phyloP scores from a whole-genome alignment of 164 flowering plant genomes.

The Platanus orientalis region DNA sequence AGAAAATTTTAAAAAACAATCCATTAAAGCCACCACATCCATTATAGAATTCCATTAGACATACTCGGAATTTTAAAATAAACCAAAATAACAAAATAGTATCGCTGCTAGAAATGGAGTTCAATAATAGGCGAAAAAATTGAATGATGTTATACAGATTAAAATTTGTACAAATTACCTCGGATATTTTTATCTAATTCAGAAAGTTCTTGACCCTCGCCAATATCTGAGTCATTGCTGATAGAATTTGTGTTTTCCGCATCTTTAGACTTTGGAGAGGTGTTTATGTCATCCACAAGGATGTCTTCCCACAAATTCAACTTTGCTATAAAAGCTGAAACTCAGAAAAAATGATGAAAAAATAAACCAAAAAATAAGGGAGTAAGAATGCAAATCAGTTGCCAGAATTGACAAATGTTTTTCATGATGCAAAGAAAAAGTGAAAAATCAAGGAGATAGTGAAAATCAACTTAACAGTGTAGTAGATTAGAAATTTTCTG shows the following conservation, averaged over 20 bases:
- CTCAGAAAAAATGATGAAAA: neutral
- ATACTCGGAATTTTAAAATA: too few relatives aligned
- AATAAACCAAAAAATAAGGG: neutral
- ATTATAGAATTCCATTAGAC: too few relatives aligned
- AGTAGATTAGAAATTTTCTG: too few relatives aligned
- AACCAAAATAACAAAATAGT: too few relatives aligned
- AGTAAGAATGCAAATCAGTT: neutral
- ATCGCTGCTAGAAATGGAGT: neutral
- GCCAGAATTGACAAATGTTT: neutral
- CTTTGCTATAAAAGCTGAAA: conserved; percentile 48
- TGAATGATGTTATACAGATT: neutral
- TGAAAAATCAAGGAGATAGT: too few relatives aligned
- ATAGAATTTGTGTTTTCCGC: conserved; percentile 9
- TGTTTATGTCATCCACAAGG: conserved; percentile 14
- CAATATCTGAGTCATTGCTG: conserved; percentile 12
- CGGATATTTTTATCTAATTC: conserved; percentile 20
- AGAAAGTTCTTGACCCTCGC: conserved; percentile 24
- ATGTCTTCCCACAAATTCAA: conserved; percentile 26
- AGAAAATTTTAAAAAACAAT: too few relatives aligned
- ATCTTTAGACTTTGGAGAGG: conserved; percentile 18
- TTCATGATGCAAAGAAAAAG: too few relatives aligned
- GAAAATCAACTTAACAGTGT: too few relatives aligned
- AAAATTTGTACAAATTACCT: conserved; percentile 30
- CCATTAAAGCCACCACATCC: too few relatives aligned
- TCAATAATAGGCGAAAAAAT: neutral